These are phyloP conservation scores for Suhomyces sp. DNA, from an alignment of 805 yeast genomes.

Conservation along the genomic window DNA sequence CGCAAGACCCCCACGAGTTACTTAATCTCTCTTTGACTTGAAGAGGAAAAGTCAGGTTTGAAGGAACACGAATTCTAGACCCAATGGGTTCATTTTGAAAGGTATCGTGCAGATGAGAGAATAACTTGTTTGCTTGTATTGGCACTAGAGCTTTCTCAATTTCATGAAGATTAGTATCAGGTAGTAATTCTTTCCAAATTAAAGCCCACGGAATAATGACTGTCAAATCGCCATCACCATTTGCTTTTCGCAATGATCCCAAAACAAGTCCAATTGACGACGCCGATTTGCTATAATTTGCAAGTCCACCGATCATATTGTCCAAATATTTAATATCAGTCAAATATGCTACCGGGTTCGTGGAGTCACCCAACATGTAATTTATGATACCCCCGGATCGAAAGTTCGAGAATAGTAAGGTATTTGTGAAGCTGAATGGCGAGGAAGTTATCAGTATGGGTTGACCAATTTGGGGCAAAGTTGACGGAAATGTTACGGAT, in stretches of 20 bases:
- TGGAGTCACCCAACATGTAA: slow-evolving; percentile 16
- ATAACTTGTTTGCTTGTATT: neutral
- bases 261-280: slow-evolving; percentile 36
- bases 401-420: slow-evolving; percentile 26
- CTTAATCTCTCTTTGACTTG: neutral
- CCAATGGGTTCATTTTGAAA: neutral
- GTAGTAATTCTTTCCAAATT: slow-evolving; percentile 9
- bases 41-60: slow-evolving; percentile 16
- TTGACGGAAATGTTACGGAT: neutral
- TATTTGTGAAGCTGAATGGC: slow-evolving; percentile 33
- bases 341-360: slow-evolving; percentile 21
- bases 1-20: slow-evolving; percentile 44
- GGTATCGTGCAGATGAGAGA: neutral
- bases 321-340: slow-evolving; percentile 44
- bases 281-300: neutral
- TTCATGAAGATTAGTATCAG: neutral
- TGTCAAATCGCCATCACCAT: slow-evolving; percentile 47
- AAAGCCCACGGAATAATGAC: slow-evolving; percentile 28
- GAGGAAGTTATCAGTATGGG: slow-evolving; percentile 7
- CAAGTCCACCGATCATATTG: slow-evolving; percentile 45
- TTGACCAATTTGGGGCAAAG: slow-evolving; percentile 1
- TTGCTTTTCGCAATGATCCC: slow-evolving; percentile 35
- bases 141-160: neutral
- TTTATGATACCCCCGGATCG: slow-evolving; percentile 23
- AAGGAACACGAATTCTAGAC: neutral